Evolutionary conservation across 345 rosid genomes (phyloP).

Genomic region (Eucalyptus sideroxylon): DNA sequence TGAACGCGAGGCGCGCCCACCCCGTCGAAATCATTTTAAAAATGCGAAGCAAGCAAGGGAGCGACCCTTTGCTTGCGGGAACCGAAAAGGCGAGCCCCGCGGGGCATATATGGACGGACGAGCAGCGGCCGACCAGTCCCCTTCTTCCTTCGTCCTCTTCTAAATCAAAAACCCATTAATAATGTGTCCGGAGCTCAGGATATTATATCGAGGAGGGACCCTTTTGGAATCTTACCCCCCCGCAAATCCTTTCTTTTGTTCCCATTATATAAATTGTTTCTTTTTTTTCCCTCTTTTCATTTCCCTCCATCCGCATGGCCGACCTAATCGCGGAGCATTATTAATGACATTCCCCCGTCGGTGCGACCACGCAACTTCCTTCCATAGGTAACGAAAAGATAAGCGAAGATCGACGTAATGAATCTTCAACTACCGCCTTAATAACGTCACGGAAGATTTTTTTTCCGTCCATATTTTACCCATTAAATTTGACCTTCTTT

Average conservation of each 20-base stretch:
- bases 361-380: background rate
- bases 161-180: background rate
- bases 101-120: background rate
- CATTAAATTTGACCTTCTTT: background rate
- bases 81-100: background rate
- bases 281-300: background rate
- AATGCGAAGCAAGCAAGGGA: background rate
- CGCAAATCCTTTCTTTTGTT: background rate
- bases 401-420: background rate
- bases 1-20: background rate
- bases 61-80: background rate
- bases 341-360: background rate
- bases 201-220: background rate
- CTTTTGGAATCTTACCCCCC: background rate
- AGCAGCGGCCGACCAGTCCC: background rate
- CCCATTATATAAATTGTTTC: background rate
- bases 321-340: background rate
- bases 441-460: background rate
- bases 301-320: background rate
- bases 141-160: background rate
- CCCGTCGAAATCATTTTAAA: background rate
- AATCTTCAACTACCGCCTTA: background rate
- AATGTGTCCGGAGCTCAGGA: background rate
- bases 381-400: background rate
- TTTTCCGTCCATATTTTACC: background rate